Base-by-base conservation (phyloP, 2,329 filamentous ascomycete species). In the Pseudocercospora vitis region DNA sequence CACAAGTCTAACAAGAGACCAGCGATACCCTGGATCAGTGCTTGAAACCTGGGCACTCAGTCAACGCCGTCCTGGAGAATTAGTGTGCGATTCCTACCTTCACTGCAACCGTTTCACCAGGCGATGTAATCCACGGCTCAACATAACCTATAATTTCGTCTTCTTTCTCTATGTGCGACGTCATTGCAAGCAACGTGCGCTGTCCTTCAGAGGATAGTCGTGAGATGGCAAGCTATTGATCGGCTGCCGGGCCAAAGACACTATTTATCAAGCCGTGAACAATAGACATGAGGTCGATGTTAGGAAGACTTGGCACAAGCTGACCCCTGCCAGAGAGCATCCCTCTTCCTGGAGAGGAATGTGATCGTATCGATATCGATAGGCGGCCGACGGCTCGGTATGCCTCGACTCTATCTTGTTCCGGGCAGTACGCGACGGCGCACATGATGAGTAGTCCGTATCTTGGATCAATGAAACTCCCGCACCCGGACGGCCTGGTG, bases 121-220 rank as follows among this genome's bases (percentile, higher is more conserved):
- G 35, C 11, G 48, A 50, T 26, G 35, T 26, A 16, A 50, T 50
- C 48, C 48, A 50, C 4, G 48, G 48, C 7, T 50, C 48, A 11
- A 29, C 48, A 14, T 50, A 50, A 2, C 48, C 48, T 16, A 50
- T 39, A 2, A 50, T 50, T 26, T 50, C 48, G 35, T 50, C 33
- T 26, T 42, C 48, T 3, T 35, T 4, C 2, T 7, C n/a, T 8
- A 14, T 35, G 11, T n/a, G 4, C 24, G 12, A 42, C 2, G 37
- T 6, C 37, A 42, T 42, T 21, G 21, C 21, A 9, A n/a, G 19
- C 12, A 23, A 26, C 37, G 37, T 4, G 11, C 11, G 26, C 37
- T 42, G 4, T 6, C 3, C 1, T n/a, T 18, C 6, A 9, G 33
- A 37, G 19, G 33, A 16, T 21, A 5, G 18, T 40, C n/a, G 26